phyloP scores from a whole-genome alignment of 2,329 filamentous ascomycete genomes.

The Talaromyces sp. region DNA sequence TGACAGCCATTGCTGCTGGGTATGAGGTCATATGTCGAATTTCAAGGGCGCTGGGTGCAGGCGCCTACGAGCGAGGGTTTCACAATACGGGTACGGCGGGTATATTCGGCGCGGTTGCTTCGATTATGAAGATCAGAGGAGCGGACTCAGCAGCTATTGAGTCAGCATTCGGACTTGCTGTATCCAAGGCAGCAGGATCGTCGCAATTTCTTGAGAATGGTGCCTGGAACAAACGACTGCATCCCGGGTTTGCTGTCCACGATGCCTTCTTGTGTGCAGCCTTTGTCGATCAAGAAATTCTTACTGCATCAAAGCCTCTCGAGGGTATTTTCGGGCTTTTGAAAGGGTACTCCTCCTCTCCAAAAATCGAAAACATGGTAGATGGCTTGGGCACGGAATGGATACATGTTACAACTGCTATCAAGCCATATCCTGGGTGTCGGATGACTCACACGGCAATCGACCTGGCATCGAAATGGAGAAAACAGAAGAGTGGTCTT shows the following conservation, averaged over 20 bases:
- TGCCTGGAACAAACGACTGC: constrained; percentile 34
- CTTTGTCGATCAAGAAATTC: constrained; percentile 30
- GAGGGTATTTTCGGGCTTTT: neutral
- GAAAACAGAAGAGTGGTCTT: neutral
- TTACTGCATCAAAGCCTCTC: neutral
- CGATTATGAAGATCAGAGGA: constrained; percentile 24
- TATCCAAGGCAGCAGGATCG: constrained; percentile 31
- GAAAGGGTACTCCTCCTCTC: neutral
- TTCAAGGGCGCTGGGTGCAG: constrained; percentile 28
- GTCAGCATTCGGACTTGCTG: constrained; percentile 32
- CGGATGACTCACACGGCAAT: neutral
- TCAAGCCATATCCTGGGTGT: constrained; percentile 2
- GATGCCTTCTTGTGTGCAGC: constrained; percentile 33
- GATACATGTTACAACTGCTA: neutral
- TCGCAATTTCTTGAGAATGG: constrained; percentile 38
- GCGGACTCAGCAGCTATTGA: constrained; percentile 17
- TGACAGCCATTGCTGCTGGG: constrained; percentile 28
- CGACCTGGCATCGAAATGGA: neutral
- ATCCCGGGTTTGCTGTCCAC: constrained; percentile 35
- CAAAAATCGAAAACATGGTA: neutral
- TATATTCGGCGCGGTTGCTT: constrained; percentile 32
- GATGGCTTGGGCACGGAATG: neutral
- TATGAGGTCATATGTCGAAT: constrained; percentile 28
- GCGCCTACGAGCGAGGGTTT: constrained; percentile 31
- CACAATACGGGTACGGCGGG: constrained; percentile 34